Conservation (phyloP, 495 filamentous ascomycete species). For the Cercophora newfieldiana region DNA sequence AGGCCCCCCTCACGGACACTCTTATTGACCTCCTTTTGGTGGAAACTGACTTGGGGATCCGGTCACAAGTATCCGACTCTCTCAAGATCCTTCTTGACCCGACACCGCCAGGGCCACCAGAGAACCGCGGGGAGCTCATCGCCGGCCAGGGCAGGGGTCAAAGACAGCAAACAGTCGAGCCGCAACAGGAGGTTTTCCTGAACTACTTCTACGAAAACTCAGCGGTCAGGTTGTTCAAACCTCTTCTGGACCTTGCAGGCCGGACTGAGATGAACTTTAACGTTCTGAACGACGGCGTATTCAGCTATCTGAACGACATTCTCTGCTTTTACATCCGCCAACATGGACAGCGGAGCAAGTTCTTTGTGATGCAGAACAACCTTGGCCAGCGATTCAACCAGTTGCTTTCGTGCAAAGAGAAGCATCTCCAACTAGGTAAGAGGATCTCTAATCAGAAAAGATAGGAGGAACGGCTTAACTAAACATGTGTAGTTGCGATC, state of each 20-base stretch:
- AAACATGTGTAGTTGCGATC: conserved; percentile 63
- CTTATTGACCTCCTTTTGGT: conserved; percentile 89
- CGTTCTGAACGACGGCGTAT: conserved; percentile 82
- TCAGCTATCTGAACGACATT: conserved; percentile 89
- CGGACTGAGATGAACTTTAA: conserved; percentile 54
- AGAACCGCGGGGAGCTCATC: conserved; percentile 62
- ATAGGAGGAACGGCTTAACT: no score
- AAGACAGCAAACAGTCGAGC: conserved; percentile 50
- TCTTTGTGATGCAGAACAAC: conserved; percentile 79
- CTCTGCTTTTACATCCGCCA: conserved; percentile 92
- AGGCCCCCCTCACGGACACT: conserved; percentile 86
- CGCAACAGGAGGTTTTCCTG: conserved; percentile 83
- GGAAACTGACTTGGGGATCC: conserved; percentile 90
- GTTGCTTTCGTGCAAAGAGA: conserved; percentile 81
- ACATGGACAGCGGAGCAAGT: conserved; percentile 82
- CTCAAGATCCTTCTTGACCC: conserved; percentile 93
- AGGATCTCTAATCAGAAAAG: conserved; percentile 2
- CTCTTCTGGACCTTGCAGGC: conserved; percentile 77
- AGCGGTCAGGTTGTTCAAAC: conserved; percentile 81
- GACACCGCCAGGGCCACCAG: conserved; percentile 56
- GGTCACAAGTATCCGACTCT: conserved; percentile 93
- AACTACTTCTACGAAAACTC: conserved; percentile 88
- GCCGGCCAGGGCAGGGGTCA: conserved; percentile 56
- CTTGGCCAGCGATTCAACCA: conserved; percentile 80
- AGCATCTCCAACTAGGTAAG: conserved; percentile 89